phyloP scores from a whole-genome alignment of 768 basidiomycete genomes.

The Calocybe cyanea region DNA sequence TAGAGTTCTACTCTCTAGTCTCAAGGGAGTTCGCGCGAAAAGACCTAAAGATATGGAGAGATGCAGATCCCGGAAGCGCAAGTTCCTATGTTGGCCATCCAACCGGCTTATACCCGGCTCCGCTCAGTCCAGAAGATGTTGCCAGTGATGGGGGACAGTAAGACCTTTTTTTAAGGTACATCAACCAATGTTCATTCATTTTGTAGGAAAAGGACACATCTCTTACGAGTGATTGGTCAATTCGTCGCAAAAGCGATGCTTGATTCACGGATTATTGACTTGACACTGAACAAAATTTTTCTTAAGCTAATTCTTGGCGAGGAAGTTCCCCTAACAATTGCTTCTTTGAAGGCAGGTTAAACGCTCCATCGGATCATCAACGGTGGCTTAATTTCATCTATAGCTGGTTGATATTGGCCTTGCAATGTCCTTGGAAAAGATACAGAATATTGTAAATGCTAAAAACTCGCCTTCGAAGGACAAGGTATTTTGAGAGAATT shows the following conservation, averaged over 20 bases:
- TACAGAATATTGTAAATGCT: conserved; percentile 62
- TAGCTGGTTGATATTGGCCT: conserved; percentile 83
- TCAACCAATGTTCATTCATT: not conserved
- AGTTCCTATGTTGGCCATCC: conserved; percentile 82
- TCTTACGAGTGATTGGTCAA: conserved; percentile 89
- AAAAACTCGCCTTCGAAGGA: conserved; percentile 41
- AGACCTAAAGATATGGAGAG: conserved; percentile 89
- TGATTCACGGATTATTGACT: conserved; percentile 95
- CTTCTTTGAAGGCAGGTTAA: conserved; percentile 67
- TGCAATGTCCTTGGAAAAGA: conserved; percentile 78
- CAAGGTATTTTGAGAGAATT: conserved; percentile 52
- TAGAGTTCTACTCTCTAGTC: conserved; percentile 98
- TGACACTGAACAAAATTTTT: conserved; percentile 94
- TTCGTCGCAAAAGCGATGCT: conserved; percentile 97
- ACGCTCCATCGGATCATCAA: not conserved
- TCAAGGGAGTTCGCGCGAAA: conserved; percentile 92
- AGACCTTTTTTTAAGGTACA: conserved; percentile 19
- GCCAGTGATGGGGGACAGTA: conserved; percentile 73
- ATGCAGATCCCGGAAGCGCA: conserved; percentile 61
- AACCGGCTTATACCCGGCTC: conserved; percentile 83
- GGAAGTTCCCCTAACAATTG: conserved; percentile 76
- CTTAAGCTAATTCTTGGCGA: conserved; percentile 86
- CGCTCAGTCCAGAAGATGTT: conserved; percentile 66
- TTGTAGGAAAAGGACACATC: conserved; percentile 74
- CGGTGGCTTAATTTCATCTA: conserved; percentile 3